Conservation (phyloP, 1,284 basidiomycete species). For the Ustilago nuda region DNA sequence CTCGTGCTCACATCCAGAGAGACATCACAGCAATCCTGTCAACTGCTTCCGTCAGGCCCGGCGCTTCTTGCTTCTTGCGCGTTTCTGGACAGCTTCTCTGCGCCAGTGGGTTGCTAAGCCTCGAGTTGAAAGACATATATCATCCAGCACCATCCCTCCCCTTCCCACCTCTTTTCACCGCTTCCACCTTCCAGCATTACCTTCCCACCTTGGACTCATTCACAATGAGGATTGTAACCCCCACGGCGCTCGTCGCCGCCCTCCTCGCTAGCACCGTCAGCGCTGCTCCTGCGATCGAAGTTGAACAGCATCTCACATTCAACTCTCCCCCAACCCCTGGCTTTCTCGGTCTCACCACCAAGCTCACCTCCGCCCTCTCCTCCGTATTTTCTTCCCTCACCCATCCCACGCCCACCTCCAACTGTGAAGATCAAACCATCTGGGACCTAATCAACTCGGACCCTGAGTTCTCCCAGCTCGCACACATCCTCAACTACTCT, state of each 20-base stretch:
- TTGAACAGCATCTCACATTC: conserved; percentile 26
- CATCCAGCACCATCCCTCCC: background rate
- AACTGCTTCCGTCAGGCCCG: background rate
- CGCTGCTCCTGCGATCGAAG: conserved; percentile 33
- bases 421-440: conserved; percentile 39
- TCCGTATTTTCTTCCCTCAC: conserved; percentile 15
- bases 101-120: background rate
- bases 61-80: background rate
- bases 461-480: conserved; percentile 51
- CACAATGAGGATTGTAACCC: conserved; percentile 29
- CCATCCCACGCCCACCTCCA: background rate
- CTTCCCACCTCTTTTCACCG: background rate
- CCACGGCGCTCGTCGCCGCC: conserved; percentile 14
- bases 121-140: background rate
- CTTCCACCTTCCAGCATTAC: background rate
- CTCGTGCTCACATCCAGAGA: background rate
- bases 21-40: background rate
- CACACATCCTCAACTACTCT: conserved; percentile 60
- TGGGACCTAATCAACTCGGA: conserved; percentile 54
- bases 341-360: conserved; percentile 29
- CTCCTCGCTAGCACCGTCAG: conserved; percentile 14
- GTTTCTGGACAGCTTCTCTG: background rate
- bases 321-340: conserved; percentile 19
- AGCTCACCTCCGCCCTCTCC: conserved; percentile 29
- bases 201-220: background rate